Evolutionary conservation across 2,329 filamentous ascomycete genomes (phyloP).

Genomic region (Sporothrix protearum): DNA sequence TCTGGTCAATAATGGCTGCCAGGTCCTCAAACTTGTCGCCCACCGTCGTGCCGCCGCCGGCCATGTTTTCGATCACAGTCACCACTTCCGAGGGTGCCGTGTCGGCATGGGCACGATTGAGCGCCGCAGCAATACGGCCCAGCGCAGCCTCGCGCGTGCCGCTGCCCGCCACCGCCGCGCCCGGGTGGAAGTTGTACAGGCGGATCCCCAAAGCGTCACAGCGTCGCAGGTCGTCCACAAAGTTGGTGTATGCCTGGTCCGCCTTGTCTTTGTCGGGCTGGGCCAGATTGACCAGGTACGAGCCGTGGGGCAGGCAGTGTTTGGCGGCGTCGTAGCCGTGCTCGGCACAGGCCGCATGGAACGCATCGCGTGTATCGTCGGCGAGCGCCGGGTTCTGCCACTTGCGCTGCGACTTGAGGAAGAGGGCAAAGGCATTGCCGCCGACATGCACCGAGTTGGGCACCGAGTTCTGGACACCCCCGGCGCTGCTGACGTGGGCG

Average conservation of each 20-base stretch:
- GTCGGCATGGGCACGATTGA: slow-evolving; percentile 77
- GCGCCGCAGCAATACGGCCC: slow-evolving; percentile 70
- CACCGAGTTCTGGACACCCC: slow-evolving; percentile 87
- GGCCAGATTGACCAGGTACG: slow-evolving; percentile 93
- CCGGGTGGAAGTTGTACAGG: slow-evolving; percentile 98
- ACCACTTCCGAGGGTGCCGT: slow-evolving; percentile 63
- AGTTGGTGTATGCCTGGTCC: slow-evolving; percentile 77
- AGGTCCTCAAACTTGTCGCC: slow-evolving; percentile 84
- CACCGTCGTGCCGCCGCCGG: slow-evolving; percentile 80
- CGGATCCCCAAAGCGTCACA: slow-evolving; percentile 82
- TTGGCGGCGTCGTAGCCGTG: slow-evolving; percentile 68
- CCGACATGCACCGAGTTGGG: slow-evolving; percentile 75
- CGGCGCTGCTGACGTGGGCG: slow-evolving; percentile 86
- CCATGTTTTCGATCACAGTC: slow-evolving; percentile 94
- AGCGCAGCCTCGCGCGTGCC: slow-evolving; percentile 66
- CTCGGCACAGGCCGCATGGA: slow-evolving; percentile 63
- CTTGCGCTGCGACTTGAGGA: slow-evolving; percentile 94
- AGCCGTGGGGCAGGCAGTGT: slow-evolving; percentile 86
- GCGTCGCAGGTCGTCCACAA: slow-evolving; percentile 80
- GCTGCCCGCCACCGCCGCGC: slow-evolving; percentile 65
- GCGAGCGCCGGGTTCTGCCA: slow-evolving; percentile 81
- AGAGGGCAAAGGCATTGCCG: slow-evolving; percentile 89
- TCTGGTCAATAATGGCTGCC: slow-evolving; percentile 72
- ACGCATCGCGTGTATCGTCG: slow-evolving; percentile 63
- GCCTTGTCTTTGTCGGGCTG: slow-evolving; percentile 77